A percentile compares a stretch with the other conserved stretches of the same genome.
phyloP scores from a whole-genome alignment of 2,329 filamentous ascomycete species.

The Stachybotrys chartarum region DNA sequence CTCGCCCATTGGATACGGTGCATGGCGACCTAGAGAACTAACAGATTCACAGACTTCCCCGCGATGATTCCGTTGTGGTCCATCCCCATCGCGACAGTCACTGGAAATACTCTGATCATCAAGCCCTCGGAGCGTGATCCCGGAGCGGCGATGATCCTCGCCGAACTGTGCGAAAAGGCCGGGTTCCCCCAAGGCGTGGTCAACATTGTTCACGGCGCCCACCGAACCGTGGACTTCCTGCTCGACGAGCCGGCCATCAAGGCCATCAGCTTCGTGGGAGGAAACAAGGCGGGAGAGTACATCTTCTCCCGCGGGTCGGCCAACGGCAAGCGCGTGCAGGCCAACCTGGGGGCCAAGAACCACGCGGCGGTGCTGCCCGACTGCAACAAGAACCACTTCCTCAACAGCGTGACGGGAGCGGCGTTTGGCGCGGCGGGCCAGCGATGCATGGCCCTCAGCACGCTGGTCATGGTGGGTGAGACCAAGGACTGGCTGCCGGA shows the following conservation, averaged over 20 bases:
- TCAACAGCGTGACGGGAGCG: slow-evolving; percentile 77
- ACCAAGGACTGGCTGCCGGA: slow-evolving; percentile 78
- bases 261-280: slow-evolving; percentile 79
- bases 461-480: slow-evolving; percentile 76
- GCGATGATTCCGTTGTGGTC: slow-evolving; percentile 93
- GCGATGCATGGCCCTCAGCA: slow-evolving; percentile 81
- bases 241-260: slow-evolving; percentile 80
- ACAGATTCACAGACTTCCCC: slow-evolving; percentile 62
- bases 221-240: slow-evolving; percentile 78
- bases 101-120: slow-evolving; percentile 75
- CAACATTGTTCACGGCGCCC: slow-evolving; percentile 75
- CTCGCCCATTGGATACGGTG: neutral
- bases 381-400: slow-evolving; percentile 83
- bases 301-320: slow-evolving; percentile 73
- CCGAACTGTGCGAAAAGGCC: slow-evolving; percentile 71
- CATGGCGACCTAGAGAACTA: slow-evolving; percentile 1
- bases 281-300: slow-evolving; percentile 85
- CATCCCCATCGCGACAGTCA: slow-evolving; percentile 77
- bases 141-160: slow-evolving; percentile 78
- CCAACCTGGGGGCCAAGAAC: slow-evolving; percentile 84
- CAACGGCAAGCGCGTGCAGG: slow-evolving; percentile 83
- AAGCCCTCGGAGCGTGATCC: slow-evolving; percentile 85
- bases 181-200: slow-evolving; percentile 77
- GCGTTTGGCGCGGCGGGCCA: slow-evolving; percentile 82
- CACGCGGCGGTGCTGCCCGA: slow-evolving; percentile 78